Evolutionary conservation across 192 early-diverging fungal species (phyloP).

Genomic region (Entomortierella chlamydospora): DNA sequence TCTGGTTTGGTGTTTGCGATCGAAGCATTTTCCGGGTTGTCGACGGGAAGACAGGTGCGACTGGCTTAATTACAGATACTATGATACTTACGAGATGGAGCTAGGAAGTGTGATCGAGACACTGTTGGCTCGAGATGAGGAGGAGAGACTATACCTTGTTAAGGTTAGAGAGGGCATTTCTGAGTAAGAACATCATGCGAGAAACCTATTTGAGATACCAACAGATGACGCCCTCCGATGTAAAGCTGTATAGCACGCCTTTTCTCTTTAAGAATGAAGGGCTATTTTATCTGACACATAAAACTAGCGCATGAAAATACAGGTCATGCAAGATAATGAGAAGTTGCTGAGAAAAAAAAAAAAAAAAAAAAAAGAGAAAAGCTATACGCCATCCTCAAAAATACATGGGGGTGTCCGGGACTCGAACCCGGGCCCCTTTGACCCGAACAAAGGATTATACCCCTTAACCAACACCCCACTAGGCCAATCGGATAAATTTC

Average conservation of each 20-base stretch:
- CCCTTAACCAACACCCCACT: constrained; percentile 51
- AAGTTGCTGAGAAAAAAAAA: not conserved
- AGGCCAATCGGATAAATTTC: not conserved
- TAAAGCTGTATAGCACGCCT: no score
- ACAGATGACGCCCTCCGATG: no score
- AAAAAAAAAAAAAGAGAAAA: not conserved
- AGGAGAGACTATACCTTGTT: not conserved
- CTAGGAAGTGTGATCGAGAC: not conserved
- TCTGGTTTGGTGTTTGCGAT: not conserved
- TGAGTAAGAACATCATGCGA: no score
- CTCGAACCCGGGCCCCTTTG: constrained; percentile 55
- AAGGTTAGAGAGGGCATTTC: not conserved
- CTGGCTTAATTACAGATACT: no score
- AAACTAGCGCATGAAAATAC: no score
- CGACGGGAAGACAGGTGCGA: not conserved
- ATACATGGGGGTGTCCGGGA: constrained; percentile 42
- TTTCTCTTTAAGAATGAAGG: no score
- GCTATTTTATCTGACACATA: no score
- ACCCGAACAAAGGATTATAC: constrained; percentile 56
- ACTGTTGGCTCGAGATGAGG: not conserved
- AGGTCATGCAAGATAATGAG: no score
- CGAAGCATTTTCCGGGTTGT: not conserved
- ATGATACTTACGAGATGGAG: no score
- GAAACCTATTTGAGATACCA: no score
- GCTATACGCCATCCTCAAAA: no score